These are phyloP conservation scores for Pueraria montana DNA, from an alignment of 306 rosid species.

Conservation along the genomic window DNA sequence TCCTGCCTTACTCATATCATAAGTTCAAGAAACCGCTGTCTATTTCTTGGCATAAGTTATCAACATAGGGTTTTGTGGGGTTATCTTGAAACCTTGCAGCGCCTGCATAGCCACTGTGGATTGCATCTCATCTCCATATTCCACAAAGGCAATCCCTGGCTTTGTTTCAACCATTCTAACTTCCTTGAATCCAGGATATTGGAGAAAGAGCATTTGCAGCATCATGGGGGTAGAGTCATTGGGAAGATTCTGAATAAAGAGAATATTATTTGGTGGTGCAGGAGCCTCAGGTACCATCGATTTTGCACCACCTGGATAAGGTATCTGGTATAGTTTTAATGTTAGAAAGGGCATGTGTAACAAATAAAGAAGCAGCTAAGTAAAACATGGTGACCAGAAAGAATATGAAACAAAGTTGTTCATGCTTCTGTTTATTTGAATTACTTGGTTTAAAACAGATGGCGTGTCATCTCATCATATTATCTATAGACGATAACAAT, in stretches of 20 bases:
- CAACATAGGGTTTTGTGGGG: conserved; percentile 92
- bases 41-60: conserved; percentile 96
- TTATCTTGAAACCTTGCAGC: conserved; percentile 93
- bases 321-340: conserved; percentile 70
- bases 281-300: conserved; percentile 91
- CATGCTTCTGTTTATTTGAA: conserved; percentile 38
- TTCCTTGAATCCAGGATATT: conserved; percentile 93
- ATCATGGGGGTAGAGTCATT: conserved; percentile 90
- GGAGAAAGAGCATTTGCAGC: conserved; percentile 98
- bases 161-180: conserved; percentile 98
- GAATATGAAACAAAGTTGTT: not conserved
- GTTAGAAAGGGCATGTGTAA: conserved; percentile 44
- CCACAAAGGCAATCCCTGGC: conserved; percentile 98
- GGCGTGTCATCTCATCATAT: conserved; percentile 27
- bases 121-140: conserved; percentile 90
- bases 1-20: conserved; percentile 28
- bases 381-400: not conserved
- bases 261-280: conserved; percentile 97
- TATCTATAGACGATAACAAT: conserved; percentile 17
- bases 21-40: conserved; percentile 35
- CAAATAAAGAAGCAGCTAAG: conserved; percentile 15
- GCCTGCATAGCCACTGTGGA: conserved; percentile 92
- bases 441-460: conserved; percentile 25
- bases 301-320: conserved; percentile 91
- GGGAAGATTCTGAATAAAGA: conserved; percentile 94